phyloP scores from a whole-genome alignment of 2,329 filamentous ascomycete genomes.

The Exophiala bonariae region DNA sequence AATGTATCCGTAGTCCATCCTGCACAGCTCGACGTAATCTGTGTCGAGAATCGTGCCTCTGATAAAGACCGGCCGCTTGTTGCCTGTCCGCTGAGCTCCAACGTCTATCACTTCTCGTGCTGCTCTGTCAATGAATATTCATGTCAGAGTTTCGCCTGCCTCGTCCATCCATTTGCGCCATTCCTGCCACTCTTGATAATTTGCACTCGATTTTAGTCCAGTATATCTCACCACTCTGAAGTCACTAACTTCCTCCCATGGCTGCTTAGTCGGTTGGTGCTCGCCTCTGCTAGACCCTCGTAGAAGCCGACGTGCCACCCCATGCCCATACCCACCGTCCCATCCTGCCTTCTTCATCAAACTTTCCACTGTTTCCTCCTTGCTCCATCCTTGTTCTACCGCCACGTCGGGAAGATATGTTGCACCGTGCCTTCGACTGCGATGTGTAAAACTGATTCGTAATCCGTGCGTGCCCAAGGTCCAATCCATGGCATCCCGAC shows the following conservation, averaged over 20 bases:
- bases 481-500: constrained; percentile 77
- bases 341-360: constrained; percentile 95
- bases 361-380: constrained; percentile 86
- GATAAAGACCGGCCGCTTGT: too few species aligned
- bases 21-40: too few species aligned
- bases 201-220: constrained; percentile 72
- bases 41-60: too few species aligned
- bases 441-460: constrained; percentile 76
- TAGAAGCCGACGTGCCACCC: constrained; percentile 38
- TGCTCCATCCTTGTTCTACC: constrained; percentile 88
- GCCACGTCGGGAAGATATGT: constrained; percentile 94
- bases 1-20: too few species aligned
- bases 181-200: constrained; percentile 71
- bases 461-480: constrained; percentile 81
- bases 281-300: constrained; percentile 37
- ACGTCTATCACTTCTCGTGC: too few species aligned
- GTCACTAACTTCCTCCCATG: constrained; percentile 73
- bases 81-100: too few species aligned
- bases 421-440: constrained; percentile 67
- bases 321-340: constrained; percentile 56
- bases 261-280: constrained; percentile 18
- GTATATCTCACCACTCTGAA: constrained; percentile 82
- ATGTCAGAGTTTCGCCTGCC: constrained; percentile 19
- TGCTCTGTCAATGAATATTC: background rate
- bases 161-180: constrained; percentile 73